Conservation (phyloP, 129 eudicot genomes). For the Arctium lappa region DNA sequence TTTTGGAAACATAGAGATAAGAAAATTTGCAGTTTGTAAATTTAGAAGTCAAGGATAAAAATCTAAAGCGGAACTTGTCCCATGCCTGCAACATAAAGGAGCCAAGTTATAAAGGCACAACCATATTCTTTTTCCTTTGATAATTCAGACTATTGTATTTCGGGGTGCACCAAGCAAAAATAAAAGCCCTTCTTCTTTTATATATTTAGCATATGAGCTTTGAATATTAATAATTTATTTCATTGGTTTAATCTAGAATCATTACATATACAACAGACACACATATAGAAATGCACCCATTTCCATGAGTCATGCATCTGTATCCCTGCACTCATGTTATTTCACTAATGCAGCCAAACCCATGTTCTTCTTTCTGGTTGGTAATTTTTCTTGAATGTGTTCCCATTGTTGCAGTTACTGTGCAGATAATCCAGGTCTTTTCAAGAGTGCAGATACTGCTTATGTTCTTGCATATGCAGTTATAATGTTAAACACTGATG, state of each 20-base stretch:
- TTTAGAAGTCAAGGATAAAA: not conserved
- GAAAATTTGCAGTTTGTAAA: too few relatives aligned
- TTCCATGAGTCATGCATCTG: not conserved
- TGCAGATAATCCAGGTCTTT: constrained; percentile 86
- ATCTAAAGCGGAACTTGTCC: too few relatives aligned
- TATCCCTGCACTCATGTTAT: too few relatives aligned
- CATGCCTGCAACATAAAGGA: not conserved
- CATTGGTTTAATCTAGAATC: not conserved
- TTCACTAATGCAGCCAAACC: not conserved
- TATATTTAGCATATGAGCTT: not conserved
- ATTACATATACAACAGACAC: not conserved
- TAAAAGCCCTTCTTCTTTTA: not conserved
- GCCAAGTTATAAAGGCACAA: not conserved
- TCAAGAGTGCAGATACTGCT: constrained; percentile 94
- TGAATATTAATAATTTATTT: not conserved
- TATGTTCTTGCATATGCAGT: constrained; percentile 95
- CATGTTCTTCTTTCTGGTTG: not conserved
- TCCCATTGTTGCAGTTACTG: constrained; percentile 64
- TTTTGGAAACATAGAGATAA: not conserved
- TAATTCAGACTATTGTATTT: not conserved
- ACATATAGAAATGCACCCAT: not conserved
- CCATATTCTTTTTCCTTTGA: not conserved
- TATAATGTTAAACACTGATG: constrained; percentile 92
- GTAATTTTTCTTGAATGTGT: not conserved
- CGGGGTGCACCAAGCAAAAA: not conserved